Evolutionary conservation across 2,329 filamentous ascomycete genomes (phyloP).

Genomic region (Amphichorda felina): DNA sequence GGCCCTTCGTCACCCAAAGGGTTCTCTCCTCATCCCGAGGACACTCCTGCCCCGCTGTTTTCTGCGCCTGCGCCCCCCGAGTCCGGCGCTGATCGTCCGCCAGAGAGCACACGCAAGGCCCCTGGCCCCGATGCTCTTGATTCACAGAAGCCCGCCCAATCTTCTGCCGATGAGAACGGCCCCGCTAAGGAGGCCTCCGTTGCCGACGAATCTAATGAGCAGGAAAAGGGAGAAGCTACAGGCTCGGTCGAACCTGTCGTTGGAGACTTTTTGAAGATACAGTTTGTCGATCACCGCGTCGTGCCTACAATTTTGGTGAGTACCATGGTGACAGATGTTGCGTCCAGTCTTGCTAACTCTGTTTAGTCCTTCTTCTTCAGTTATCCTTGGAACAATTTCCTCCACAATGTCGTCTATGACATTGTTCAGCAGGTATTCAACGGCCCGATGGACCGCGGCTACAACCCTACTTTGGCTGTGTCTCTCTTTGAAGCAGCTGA

Average conservation of each 20-base stretch:
- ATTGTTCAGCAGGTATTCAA: constrained; percentile 99
- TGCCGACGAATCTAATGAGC: neutral
- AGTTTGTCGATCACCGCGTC: constrained; percentile 89
- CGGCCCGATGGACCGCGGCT: constrained; percentile 91
- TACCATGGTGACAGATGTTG: neutral
- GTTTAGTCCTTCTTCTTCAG: constrained; percentile 88
- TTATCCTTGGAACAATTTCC: constrained; percentile 98
- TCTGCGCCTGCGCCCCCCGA: constrained; percentile 17
- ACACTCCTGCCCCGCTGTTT: constrained; percentile 54
- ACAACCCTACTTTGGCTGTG: constrained; percentile 79
- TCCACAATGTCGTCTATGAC: constrained; percentile 98
- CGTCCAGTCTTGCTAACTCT: constrained; percentile 2
- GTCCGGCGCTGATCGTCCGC: constrained; percentile 12
- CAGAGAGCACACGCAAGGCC: constrained; percentile 4
- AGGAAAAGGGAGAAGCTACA: neutral
- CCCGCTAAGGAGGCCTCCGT: neutral
- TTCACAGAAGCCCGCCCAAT: too few species aligned
- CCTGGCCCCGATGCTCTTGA: neutral
- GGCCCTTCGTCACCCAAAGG: constrained; percentile 7
- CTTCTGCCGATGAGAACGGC: neutral
- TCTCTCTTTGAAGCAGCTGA: constrained; percentile 87
- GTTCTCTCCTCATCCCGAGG: constrained; percentile 48
- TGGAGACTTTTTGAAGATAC: constrained; percentile 88
- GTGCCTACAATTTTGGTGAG: constrained; percentile 85
- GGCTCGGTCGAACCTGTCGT: constrained; percentile 57